Base-by-base conservation (phyloP, 345 rosid species). In the Cardiospermum halicacabum region DNA sequence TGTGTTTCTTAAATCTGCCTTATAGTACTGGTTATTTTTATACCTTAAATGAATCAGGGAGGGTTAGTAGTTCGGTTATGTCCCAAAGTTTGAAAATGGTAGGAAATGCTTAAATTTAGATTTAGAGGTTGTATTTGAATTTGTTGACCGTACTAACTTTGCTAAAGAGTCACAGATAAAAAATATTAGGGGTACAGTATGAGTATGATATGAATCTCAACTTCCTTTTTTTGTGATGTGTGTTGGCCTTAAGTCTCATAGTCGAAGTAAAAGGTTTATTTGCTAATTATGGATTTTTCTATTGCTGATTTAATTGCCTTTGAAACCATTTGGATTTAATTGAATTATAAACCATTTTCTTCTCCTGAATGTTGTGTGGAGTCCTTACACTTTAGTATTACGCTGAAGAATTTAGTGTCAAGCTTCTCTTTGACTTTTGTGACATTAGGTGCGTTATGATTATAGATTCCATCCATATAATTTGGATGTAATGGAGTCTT, bases 1-100 rank as follows among this genome's bases (percentile, higher is more conserved):
- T 9, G 72, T 53, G 37, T 47, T 40, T n/a, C n/a, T 15, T 48
- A 32, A n/a, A 62, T 51, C 18, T 32, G 72, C 63, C 59, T 56
- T n/a, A 58, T n/a, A n/a, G n/a, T n/a, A n/a, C n/a, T n/a, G 12
- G 22, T 45, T 57, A 19, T 66, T 16, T 22, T 19, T 16, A 25
- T 11, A 5, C 30, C 25, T 25, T 12, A 21, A 0, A n/a, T n/a
- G n/a, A 10, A 12, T 43, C 26, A 18, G 3, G 30, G 7, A 18
- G 3, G 30, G 7, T 18, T 49, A 27, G 16, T 19, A 22, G 11
- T 25, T 21, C 43, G 21, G 11, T 16, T 7, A 26, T 60, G 25
- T 27, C 31, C 34, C 60, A 12, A 21, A 21, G n/a, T 64, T 16
- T 30, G 22, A 24, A 15, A 8, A 16, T 39, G 15, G 9, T 54